Base-by-base conservation (phyloP, 1,284 basidiomycete genomes). In the Tilletia setariae region DNA sequence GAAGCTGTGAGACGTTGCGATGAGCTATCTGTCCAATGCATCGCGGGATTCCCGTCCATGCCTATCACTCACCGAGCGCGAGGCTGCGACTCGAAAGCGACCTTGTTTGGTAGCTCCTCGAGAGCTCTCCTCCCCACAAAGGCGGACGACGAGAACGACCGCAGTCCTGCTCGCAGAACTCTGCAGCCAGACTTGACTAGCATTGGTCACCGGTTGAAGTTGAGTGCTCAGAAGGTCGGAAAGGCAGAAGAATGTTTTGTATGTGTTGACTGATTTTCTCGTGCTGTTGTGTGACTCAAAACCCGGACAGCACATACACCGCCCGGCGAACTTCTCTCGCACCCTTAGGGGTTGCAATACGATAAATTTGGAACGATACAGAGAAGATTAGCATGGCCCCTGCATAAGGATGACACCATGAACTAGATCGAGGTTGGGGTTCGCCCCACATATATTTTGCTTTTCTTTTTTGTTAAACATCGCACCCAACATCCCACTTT, bases 331-430 rank as follows among this genome's bases (percentile, higher is more conserved):
- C 13, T 53, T 3, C 6, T 28, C 25, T 15, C 25, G 51, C 51
- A 53, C 51, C 51, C 51, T 53, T 64, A 3, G 61, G 35, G 66
- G 66, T 46, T 62, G 21, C 64, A 62, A 73, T 73, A 73, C 68
- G 70, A 73, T 78, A 78, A 79, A 78, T 76, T 79, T 81, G 79
- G 79, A 82, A 81, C 79, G 76, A 81, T 81, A 81, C 79, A 82
- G 80, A 81, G 79, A 81, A 82, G 79, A 81, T 81, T 81, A 81
- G 79, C 78, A 80, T 82, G 79, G 80, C 78, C 79, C 79, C 79
- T 82, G 80, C 80, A 76, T 74, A 78, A 77, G 78, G 76, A 78
- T 79, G 78, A 79, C 78, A 79, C 51, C 51, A 53, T 53, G 51
- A 53, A 28, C 23, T 53, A 53, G 51, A 40, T 74, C 68, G 69